Evolutionary conservation across 1,284 basidiomycete genomes (phyloP).

Genomic region (Fomitopsis pinicola): DNA sequence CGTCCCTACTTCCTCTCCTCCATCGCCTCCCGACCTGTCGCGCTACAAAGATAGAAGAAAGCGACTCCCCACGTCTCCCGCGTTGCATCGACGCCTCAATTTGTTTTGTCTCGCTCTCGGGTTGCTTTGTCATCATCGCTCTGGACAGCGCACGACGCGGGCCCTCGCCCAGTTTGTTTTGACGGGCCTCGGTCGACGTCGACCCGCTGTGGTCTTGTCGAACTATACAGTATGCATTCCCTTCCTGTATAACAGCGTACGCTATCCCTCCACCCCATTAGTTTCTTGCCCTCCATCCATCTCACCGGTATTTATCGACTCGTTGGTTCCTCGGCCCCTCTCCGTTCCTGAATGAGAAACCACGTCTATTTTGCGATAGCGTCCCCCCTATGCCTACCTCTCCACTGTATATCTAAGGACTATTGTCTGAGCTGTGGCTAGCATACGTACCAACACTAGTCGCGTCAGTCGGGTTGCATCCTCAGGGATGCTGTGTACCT

Average conservation of each 20-base stretch:
- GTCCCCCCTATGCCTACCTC: not conserved
- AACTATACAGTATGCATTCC: not conserved
- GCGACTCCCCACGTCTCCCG: not conserved
- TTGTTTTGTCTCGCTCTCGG: not conserved
- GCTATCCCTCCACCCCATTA: not conserved
- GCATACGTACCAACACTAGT: not conserved
- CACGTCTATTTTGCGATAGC: not conserved
- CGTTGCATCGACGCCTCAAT: not conserved
- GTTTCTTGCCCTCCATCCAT: constrained; percentile 4
- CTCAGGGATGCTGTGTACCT: not conserved
- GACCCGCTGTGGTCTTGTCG: not conserved
- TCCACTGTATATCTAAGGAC: not conserved
- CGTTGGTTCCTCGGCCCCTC: not conserved
- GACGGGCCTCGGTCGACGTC: not conserved
- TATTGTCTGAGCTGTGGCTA: not conserved
- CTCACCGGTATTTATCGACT: constrained; percentile 1
- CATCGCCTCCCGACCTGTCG: not conserved
- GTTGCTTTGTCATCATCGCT: not conserved
- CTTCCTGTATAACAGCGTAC: constrained; percentile 2
- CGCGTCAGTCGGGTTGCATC: not conserved
- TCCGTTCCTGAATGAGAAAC: constrained; percentile 1
- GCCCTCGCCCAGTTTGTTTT: not conserved
- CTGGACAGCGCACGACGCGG: not conserved
- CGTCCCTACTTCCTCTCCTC: not conserved
- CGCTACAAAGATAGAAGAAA: not conserved